Percentiles rank a stretch among this genome's conserved stretches.
Evolutionary conservation across 2,329 filamentous ascomycete genomes (phyloP).

Genomic region (Myriosclerotinia duriaeana): DNA sequence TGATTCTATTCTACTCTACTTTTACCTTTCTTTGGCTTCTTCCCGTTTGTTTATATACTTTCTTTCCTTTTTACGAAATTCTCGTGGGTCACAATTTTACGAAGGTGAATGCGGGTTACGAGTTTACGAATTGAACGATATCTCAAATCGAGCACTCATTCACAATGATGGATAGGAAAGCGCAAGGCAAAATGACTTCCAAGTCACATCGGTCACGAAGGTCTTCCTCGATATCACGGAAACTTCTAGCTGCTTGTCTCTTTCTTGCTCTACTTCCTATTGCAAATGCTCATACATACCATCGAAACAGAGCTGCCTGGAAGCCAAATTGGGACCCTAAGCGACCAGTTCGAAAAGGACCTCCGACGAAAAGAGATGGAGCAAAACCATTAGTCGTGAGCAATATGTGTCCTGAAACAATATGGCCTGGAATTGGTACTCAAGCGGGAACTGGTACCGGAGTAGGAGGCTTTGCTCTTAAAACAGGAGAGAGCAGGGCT

Average conservation of each 20-base stretch:
- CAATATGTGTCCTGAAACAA: slow-evolving; percentile 68
- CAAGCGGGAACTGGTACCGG: slow-evolving; percentile 68
- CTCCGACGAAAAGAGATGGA: slow-evolving; percentile 41
- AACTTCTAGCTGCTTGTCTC: slow-evolving; percentile 27
- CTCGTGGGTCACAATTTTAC: background rate
- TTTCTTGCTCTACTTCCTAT: slow-evolving; percentile 29
- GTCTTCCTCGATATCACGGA: slow-evolving; percentile 13
- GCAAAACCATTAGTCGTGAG: slow-evolving; percentile 62
- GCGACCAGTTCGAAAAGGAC: slow-evolving; percentile 34
- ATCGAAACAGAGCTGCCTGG: slow-evolving; percentile 13
- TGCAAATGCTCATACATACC: slow-evolving; percentile 26
- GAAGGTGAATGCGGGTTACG: background rate
- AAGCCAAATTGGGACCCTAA: slow-evolving; percentile 23
- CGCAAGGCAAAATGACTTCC: slow-evolving; percentile 22
- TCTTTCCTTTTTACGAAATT: background rate
- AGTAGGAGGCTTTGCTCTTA: slow-evolving; percentile 67
- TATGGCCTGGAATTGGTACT: slow-evolving; percentile 76
- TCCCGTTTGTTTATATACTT: background rate
- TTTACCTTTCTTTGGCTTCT: background rate
- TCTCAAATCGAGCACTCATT: background rate
- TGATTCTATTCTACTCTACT: background rate
- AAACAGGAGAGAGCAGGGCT: slow-evolving; percentile 55
- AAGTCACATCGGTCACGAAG: slow-evolving; percentile 26
- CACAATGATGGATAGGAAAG: background rate
- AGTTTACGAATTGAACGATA: background rate